Conservation (phyloP, 2,329 filamentous ascomycete species). For the Hypoxylon sp. region DNA sequence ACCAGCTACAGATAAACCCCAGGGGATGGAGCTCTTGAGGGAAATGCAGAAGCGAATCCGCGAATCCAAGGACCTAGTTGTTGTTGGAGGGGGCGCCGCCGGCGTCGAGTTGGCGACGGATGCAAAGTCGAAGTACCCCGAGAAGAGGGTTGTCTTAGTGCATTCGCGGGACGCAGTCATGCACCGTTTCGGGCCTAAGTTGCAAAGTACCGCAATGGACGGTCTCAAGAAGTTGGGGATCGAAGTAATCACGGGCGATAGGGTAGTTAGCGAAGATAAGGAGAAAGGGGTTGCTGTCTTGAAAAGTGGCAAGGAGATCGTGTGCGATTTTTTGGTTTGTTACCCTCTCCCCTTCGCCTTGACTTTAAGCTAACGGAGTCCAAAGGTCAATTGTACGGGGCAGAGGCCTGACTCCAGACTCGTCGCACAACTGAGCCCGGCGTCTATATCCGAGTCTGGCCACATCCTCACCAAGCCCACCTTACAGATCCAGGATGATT, state of each 20-base stretch:
- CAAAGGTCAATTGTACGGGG: constrained; percentile 71
- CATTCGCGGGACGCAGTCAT: constrained; percentile 70
- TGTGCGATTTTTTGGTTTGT: constrained; percentile 67
- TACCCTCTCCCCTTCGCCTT: not conserved
- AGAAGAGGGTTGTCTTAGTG: constrained; percentile 70
- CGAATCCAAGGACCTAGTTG: constrained; percentile 60
- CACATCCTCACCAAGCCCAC: constrained; percentile 69
- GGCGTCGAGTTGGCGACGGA: constrained; percentile 74
- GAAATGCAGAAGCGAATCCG: constrained; percentile 63
- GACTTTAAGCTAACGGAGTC: constrained; percentile 22
- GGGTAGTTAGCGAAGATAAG: constrained; percentile 58
- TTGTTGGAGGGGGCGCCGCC: constrained; percentile 72
- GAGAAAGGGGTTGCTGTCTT: constrained; percentile 60
- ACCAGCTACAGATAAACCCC: constrained; percentile 58
- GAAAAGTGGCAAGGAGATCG: constrained; percentile 60
- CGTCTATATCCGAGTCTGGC: constrained; percentile 62
- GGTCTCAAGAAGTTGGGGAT: constrained; percentile 64
- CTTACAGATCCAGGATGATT: constrained; percentile 67
- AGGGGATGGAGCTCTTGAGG: constrained; percentile 61
- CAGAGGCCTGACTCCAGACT: constrained; percentile 70
- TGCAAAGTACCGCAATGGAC: constrained; percentile 59
- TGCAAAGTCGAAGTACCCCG: constrained; percentile 68
- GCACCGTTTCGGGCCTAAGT: constrained; percentile 64
- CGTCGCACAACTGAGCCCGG: constrained; percentile 60
- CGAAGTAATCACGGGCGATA: constrained; percentile 66